These are phyloP conservation scores for Solanum piurae DNA, from an alignment of 257 asterid genomes.

Conservation along the genomic window DNA sequence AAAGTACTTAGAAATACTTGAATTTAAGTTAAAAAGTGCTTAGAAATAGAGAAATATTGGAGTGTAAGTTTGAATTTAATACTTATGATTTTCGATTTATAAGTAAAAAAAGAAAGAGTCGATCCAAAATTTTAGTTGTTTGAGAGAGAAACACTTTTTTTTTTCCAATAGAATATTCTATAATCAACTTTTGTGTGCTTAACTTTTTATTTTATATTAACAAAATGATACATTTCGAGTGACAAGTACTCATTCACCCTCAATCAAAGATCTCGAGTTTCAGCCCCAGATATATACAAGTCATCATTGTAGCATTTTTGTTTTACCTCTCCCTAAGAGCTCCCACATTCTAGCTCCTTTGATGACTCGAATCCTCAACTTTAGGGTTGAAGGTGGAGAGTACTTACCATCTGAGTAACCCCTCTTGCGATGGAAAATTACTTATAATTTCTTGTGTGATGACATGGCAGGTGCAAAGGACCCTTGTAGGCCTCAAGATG, in stretches of 20 bases:
- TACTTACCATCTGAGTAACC: rapidly evolving
- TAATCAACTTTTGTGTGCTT: not conserved
- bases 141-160: not conserved
- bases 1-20: not conserved
- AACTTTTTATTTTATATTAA: not conserved
- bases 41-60: no score
- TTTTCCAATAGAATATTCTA: no score
- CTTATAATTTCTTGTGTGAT: not conserved
- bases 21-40: no score
- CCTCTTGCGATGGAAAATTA: rapidly evolving
- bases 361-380: not conserved
- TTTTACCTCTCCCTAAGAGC: not conserved
- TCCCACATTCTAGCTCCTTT: not conserved
- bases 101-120: not conserved
- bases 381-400: not conserved
- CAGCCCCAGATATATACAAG: rapidly evolving
- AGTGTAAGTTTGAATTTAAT: not conserved
- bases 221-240: not conserved
- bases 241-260: not conserved
- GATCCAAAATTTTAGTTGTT: no score
- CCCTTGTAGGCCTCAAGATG: conserved; percentile 1
- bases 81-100: not conserved
- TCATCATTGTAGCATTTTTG: not conserved
- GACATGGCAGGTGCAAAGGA: not conserved
- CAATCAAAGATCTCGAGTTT: not conserved